Evolutionary conservation across 495 filamentous ascomycete species (phyloP).

Genomic region (Platismatia glauca): DNA sequence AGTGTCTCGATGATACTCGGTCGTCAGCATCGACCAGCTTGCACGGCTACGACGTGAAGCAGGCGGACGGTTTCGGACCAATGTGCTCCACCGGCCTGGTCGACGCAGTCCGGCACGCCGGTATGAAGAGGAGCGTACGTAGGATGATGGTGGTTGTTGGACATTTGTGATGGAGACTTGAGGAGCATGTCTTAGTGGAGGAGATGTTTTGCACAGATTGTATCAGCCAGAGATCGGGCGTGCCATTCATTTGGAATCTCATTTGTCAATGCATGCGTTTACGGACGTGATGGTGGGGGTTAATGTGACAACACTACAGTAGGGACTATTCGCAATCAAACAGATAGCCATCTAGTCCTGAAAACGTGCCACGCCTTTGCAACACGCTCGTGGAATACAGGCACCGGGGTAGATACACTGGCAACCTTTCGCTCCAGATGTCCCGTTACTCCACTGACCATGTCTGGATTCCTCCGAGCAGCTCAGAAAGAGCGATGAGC

Average conservation of each 20-base stretch:
- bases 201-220: neutral
- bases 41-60: neutral
- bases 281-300: neutral
- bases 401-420: no score
- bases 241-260: slow-evolving; percentile 8
- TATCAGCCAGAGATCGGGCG: neutral
- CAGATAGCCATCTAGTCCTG: neutral
- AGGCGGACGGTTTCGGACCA: neutral
- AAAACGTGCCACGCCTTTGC: no score
- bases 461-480: slow-evolving; percentile 19
- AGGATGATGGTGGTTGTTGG: neutral
- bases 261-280: slow-evolving; percentile 1
- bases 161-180: neutral
- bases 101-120: neutral
- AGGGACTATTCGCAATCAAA: neutral
- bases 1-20: neutral
- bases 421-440: no score
- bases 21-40: neutral
- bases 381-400: no score
- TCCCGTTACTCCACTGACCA: no score
- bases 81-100: neutral
- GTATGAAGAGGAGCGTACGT: neutral
- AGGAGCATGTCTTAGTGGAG: neutral
- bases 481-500: slow-evolving; percentile 22
- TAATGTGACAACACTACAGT: neutral